Evolutionary conservation across 495 filamentous ascomycete genomes (phyloP).

Genomic region (Astrothelium macrocarpum): DNA sequence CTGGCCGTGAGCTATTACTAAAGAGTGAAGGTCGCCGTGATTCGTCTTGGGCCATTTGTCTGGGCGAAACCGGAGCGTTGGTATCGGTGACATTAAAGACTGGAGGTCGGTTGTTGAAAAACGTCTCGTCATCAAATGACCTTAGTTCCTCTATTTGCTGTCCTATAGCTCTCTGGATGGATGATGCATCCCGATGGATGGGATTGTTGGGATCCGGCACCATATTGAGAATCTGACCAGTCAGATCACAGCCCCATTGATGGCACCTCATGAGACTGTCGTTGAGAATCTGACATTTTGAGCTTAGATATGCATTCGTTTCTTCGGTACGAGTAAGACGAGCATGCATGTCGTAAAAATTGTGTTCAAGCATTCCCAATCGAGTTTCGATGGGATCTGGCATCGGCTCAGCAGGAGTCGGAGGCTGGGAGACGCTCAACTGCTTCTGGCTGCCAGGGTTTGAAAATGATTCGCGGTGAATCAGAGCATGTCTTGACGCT

Average conservation of each 20-base stretch:
- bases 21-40: constrained; percentile 53
- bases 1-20: constrained; percentile 35
- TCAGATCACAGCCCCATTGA: constrained; percentile 72
- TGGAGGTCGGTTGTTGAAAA: constrained; percentile 64
- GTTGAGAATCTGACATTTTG: constrained; percentile 70
- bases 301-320: constrained; percentile 61
- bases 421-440: constrained; percentile 52
- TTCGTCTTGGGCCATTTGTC: constrained; percentile 81
- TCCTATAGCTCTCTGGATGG: constrained; percentile 74
- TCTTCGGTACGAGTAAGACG: constrained; percentile 78
- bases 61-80: constrained; percentile 80
- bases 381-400: constrained; percentile 67
- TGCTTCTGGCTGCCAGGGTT: constrained; percentile 51
- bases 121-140: constrained; percentile 64
- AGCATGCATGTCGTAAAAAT: constrained; percentile 66
- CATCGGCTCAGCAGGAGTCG: constrained; percentile 74
- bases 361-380: constrained; percentile 68
- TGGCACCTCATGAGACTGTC: constrained; percentile 72
- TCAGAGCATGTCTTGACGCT: constrained; percentile 90
- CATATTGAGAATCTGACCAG: constrained; percentile 58
- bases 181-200: constrained; percentile 55
- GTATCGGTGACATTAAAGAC: constrained; percentile 66
- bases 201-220: constrained; percentile 56
- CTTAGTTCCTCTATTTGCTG: constrained; percentile 68
- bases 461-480: constrained; percentile 89